Evolutionary conservation across 2,329 filamentous ascomycete species (phyloP).

Genomic region (Colletotrichum nymphaeae): DNA sequence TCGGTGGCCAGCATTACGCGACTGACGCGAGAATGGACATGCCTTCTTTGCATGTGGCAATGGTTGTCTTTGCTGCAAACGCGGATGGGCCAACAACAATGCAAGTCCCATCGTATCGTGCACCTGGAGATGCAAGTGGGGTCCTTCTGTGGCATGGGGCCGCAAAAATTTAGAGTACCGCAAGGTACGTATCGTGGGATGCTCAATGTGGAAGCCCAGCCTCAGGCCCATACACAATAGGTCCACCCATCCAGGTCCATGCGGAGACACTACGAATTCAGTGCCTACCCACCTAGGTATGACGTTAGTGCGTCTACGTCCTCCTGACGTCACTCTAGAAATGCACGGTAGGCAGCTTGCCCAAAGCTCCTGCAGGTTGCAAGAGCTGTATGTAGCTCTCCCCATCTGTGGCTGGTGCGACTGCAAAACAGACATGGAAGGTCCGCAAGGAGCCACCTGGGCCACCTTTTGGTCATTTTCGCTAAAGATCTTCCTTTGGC

Average conservation of each 20-base stretch:
- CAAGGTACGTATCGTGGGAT: background rate
- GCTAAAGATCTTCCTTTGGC: slow-evolving; percentile 17
- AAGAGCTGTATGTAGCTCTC: slow-evolving; percentile 20
- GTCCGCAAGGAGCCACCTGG: slow-evolving; percentile 17
- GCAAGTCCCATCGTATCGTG: background rate
- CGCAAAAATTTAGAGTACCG: background rate
- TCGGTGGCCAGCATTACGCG: slow-evolving; percentile 19
- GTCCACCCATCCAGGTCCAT: background rate
- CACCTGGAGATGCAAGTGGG: background rate
- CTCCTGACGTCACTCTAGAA: slow-evolving; percentile 17
- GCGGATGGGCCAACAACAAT: background rate
- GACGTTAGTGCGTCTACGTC: slow-evolving; percentile 22
- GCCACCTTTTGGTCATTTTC: slow-evolving; percentile 16
- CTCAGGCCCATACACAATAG: background rate
- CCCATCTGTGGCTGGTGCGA: slow-evolving; percentile 25
- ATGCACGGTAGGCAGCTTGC: background rate
- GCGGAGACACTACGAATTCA: background rate
- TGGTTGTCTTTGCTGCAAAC: slow-evolving; percentile 23
- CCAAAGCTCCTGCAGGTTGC: background rate
- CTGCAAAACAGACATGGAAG: slow-evolving; percentile 2
- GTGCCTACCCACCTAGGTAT: background rate
- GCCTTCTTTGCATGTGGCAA: slow-evolving; percentile 23
- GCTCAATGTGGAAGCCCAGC: background rate
- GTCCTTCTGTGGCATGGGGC: background rate
- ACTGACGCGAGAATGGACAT: background rate